These are phyloP conservation scores for Perkinsus chesapeaki DNA, from an alignment of 169 alveolate species.

Conservation along the genomic window DNA sequence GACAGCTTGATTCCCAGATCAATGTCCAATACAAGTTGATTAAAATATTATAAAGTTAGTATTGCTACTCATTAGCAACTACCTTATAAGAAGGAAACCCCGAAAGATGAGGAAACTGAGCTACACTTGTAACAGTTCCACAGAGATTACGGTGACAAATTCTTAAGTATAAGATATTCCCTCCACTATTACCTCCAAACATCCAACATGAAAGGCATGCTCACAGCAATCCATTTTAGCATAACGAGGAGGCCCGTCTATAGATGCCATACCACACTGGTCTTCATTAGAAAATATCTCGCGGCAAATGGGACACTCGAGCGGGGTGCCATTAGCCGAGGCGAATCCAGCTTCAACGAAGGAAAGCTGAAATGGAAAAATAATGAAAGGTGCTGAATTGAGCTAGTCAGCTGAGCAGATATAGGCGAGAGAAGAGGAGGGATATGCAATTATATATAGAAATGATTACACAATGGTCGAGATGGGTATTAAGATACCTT, in stretches of 20 bases:
- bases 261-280: neutral
- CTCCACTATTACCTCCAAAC: neutral
- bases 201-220: neutral
- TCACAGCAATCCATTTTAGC: neutral
- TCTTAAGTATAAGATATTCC: neutral
- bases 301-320: neutral
- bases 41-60: no score
- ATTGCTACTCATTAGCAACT: no score
- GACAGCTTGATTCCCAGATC: no score
- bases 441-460: no score
- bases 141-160: neutral
- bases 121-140: neutral
- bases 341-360: neutral
- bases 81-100: no score
- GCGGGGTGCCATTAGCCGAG: neutral
- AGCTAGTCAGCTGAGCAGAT: neutral
- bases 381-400: neutral
- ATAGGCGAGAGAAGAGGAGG: no score
- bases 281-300: neutral
- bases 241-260: neutral
- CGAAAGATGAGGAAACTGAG: no score
- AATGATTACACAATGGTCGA: no score
- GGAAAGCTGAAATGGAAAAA: neutral
- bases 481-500: no score
- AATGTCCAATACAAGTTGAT: no score